Base-by-base conservation (phyloP, 2,329 filamentous ascomycete genomes). In the Scopulariopsis brevicaulis region DNA sequence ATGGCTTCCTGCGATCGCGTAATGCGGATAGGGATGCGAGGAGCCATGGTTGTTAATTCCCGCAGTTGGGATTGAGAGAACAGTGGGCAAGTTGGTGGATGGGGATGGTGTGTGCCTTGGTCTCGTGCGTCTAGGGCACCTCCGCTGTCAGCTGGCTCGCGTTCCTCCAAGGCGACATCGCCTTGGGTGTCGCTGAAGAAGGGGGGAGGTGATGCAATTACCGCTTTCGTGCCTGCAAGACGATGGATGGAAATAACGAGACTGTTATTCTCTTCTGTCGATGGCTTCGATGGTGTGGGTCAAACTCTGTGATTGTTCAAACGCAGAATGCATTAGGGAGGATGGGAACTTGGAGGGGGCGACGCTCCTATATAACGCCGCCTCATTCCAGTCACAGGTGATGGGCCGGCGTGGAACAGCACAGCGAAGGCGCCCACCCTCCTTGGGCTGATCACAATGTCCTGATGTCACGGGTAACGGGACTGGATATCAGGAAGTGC, bases 1-100 rank as follows among this genome's bases (percentile, higher is more conserved):
- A 80, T 67, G 60, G 78, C 69, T 70, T 83, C 81, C 52, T 74
- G 15, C 14, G 56, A 54, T n/a, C 56, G 51, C 24, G 28, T 18
- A 12, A 54, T 34, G 24, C 20, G 22, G n/a, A 54, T 22, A 15
- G 52, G 35, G 25, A 58, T 32, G 22, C 56, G 56, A 24, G 24
- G 32, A 20, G 40, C 14, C 52, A 54, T 58, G n/a, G 32, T 37
- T 53, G n/a, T 22, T 53, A 18, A 34, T 52, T 20, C 32, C 4
- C 15, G 24, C 14, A 24, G 4, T 34, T 32, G 25, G 25, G 34
- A 4, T 10, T 8, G 51, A 24, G n/a, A 46, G 15, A 18, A 18
- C 15, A 18, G 51, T 18, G 24, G 25, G 14, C n/a, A 22, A 6
- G n/a, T 50, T 24, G 11, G 37, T 50, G n/a, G 46, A 24, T 50